A percentile compares a stretch with the other conserved stretches of the same genome.
These are phyloP conservation scores for Beauveria pseudobassiana DNA, from an alignment of 2,329 filamentous ascomycete genomes.

Conservation along the genomic window DNA sequence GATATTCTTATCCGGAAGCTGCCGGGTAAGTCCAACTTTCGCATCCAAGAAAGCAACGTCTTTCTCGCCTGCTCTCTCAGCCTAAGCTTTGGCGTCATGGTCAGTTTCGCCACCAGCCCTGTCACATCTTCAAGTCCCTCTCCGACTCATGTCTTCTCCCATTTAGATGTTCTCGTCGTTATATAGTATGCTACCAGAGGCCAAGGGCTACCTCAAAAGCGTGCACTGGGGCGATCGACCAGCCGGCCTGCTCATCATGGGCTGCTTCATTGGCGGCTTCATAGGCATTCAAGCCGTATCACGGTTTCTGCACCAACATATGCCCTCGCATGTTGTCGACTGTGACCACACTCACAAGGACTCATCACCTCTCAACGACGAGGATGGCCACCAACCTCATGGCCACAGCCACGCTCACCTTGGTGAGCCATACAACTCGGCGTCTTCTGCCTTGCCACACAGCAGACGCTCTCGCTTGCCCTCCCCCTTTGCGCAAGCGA, in stretches of 20 bases:
- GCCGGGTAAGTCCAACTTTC: constrained; percentile 68
- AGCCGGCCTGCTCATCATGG: constrained; percentile 63
- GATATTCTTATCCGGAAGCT: constrained; percentile 69
- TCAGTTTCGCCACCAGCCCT: constrained; percentile 34
- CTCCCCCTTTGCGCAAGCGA: constrained; percentile 16
- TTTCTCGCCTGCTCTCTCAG: constrained; percentile 87
- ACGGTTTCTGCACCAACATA: constrained; percentile 61
- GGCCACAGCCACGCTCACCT: neutral
- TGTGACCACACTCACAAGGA: constrained; percentile 69
- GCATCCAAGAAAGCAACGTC: constrained; percentile 79
- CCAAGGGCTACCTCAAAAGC: constrained; percentile 67
- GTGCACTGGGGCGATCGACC: constrained; percentile 58
- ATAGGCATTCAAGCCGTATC: constrained; percentile 69
- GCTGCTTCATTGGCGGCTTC: constrained; percentile 63
- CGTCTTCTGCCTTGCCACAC: neutral
- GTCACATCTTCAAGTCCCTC: neutral
- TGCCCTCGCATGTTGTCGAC: constrained; percentile 73
- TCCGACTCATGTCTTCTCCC: neutral
- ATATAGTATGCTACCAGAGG: constrained; percentile 87
- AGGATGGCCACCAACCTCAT: constrained; percentile 2
- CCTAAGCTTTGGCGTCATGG: constrained; percentile 94
- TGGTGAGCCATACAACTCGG: neutral
- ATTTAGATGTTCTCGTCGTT: constrained; percentile 79
- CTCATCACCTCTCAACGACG: constrained; percentile 25
- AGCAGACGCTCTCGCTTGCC: constrained; percentile 22